phyloP scores from a whole-genome alignment of 768 basidiomycete species.

The Suillus variegatus region DNA sequence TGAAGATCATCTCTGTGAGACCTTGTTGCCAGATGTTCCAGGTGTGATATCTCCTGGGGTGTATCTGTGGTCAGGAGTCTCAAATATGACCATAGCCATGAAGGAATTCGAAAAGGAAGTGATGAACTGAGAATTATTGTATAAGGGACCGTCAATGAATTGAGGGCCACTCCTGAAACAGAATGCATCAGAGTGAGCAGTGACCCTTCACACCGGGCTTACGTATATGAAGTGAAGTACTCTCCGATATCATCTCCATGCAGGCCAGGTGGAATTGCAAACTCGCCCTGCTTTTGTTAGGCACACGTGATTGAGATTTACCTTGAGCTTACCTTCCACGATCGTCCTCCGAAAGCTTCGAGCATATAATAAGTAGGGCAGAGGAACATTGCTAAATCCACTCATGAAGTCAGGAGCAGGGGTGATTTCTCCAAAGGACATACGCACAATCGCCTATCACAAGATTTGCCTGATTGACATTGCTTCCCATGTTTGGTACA shows the following conservation, averaged over 20 bases:
- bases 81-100: constrained; percentile 21
- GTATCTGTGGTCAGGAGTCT: constrained; percentile 26
- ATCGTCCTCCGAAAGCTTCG: constrained; percentile 19
- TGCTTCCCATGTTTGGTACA: constrained; percentile 36
- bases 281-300: constrained; percentile 18
- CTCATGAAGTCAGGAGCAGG: neutral
- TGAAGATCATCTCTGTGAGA: constrained; percentile 49
- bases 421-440: neutral
- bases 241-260: constrained; percentile 38
- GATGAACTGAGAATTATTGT: constrained; percentile 30
- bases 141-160: constrained; percentile 10
- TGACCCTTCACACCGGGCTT: constrained; percentile 10
- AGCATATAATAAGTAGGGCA: constrained; percentile 25
- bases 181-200: neutral
- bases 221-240: constrained; percentile 40
- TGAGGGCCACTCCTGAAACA: constrained; percentile 6
- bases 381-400: constrained; percentile 27
- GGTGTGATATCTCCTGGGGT: constrained; percentile 17
- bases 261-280: constrained; percentile 32
- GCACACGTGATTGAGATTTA: constrained; percentile 19
- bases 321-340: constrained; percentile 30
- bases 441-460: constrained; percentile 43
- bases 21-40: constrained; percentile 21
- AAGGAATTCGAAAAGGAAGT: constrained; percentile 30
- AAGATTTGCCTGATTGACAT: constrained; percentile 33